Base-by-base conservation (phyloP, 1,284 basidiomycete genomes). In the Ceratobasidium sp. region DNA sequence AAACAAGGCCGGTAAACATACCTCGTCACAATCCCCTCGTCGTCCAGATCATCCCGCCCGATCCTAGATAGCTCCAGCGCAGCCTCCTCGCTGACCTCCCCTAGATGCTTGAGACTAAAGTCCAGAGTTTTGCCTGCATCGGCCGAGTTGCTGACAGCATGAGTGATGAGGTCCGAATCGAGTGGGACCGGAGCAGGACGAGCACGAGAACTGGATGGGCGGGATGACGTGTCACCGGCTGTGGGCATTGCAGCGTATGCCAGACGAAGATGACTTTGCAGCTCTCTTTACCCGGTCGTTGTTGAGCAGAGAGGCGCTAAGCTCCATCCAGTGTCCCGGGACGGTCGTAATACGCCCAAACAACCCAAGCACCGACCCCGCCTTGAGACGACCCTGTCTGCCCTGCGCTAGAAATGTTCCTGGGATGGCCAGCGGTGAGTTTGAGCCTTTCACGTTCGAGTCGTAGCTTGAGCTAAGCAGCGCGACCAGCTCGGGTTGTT, bases 81-180 rank as follows among this genome's bases (percentile, higher is more conserved):
- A 39, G 91, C 92, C 51, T 87, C 86, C 77, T 89, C 88, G 22
- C 89, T 89, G 39, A 98, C 88, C 75, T 93, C 89, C 3, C 89
- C 88, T 48, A 98, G 84, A 51, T 86, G 86, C 81, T 90, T 88
- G 81, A 93, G 90, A 73, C 92, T 89, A 73, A 98, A 86, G 80
- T 94, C 90, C 73, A 98, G 84, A 5, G 95, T 96, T 72, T 88
- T 88, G 22, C 94, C 94, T 74, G 86, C 83, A 83, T 97, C 94
- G 5, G 86, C 83, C 39, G 93, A 95, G 76, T 84, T 86, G 56
- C 84, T 82, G 31, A 93, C 81, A 27, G 92, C 93, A 53, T 92
- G 87, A 19, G 84, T 81, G 76, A 95, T 88, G 79, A 90, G 87
- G 9, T 81, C 83, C 76, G 85, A 85, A 73, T 83, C 86, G 58